phyloP scores from a whole-genome alignment of 495 filamentous ascomycete species.

The Collariella sp. region DNA sequence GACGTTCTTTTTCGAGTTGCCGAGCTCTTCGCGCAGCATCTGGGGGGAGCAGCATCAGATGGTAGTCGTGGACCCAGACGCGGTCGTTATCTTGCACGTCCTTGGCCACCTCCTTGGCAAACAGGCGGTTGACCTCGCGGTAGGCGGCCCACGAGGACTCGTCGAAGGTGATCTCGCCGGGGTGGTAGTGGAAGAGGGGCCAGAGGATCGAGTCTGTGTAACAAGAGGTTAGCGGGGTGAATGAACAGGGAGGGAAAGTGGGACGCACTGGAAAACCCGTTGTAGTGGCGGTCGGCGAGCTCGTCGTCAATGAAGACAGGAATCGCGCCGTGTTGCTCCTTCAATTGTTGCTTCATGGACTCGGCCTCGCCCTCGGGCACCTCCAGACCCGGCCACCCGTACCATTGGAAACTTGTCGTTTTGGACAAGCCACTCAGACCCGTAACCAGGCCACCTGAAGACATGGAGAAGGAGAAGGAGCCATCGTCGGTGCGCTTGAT shows the following conservation, averaged over 20 bases:
- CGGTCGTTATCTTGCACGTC: conserved; percentile 70
- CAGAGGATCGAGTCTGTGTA: conserved; percentile 78
- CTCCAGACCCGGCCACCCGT: conserved; percentile 92
- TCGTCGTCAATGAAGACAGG: conserved; percentile 75
- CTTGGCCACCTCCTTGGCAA: conserved; percentile 67
- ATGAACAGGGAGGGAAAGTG: background rate
- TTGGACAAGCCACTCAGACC: conserved; percentile 85
- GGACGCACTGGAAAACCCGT: conserved; percentile 73
- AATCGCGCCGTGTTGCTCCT: conserved; percentile 62
- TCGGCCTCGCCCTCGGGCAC: conserved; percentile 62
- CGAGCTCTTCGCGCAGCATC: conserved; percentile 71
- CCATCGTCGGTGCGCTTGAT: conserved; percentile 81
- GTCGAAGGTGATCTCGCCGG: conserved; percentile 84
- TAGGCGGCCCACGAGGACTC: conserved; percentile 84
- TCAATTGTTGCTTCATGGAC: conserved; percentile 57
- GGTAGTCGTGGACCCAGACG: conserved; percentile 96
- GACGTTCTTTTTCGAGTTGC: conserved; percentile 61
- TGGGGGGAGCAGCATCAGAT: conserved; percentile 81
- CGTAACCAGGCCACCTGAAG: conserved; percentile 87
- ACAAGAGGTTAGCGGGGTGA: background rate
- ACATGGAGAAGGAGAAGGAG: conserved; percentile 82
- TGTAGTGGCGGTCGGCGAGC: conserved; percentile 73
- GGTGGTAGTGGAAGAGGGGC: conserved; percentile 95
- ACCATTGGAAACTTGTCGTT: conserved; percentile 90
- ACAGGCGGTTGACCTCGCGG: conserved; percentile 72